A percentile compares a stretch with the other conserved stretches of the same genome.
phyloP scores from a whole-genome alignment of 768 basidiomycete species.

The Lyophyllum shimeji region DNA sequence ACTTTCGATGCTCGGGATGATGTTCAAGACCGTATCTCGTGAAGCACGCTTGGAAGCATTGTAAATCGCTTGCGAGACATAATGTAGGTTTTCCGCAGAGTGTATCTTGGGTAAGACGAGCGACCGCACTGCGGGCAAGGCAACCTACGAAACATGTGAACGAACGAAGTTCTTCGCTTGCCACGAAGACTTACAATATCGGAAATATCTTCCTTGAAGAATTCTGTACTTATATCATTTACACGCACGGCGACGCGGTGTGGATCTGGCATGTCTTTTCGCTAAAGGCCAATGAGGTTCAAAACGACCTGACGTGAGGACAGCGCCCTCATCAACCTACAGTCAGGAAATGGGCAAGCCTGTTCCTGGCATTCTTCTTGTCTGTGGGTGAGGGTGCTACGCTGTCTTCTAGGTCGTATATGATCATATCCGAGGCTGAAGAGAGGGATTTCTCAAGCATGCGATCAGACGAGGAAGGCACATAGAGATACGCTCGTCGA shows the following conservation, averaged over 20 bases:
- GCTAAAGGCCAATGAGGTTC: conserved; percentile 11
- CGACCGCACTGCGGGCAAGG: conserved; percentile 46
- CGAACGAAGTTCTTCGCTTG: not conserved
- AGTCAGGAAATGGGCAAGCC: conserved; percentile 54
- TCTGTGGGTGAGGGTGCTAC: conserved; percentile 65
- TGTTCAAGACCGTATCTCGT: conserved; percentile 39
- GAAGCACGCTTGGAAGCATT: conserved; percentile 26
- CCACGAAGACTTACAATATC: conserved; percentile 46
- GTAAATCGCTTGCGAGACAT: conserved; percentile 51
- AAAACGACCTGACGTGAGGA: not conserved
- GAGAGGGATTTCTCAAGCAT: conserved; percentile 80
- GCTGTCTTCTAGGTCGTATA: conserved; percentile 91
- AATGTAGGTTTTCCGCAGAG: conserved; percentile 61
- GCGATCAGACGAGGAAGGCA: conserved; percentile 75
- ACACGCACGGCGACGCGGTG: conserved; percentile 68
- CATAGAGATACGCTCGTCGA: conserved; percentile 69
- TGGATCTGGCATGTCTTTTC: conserved; percentile 38
- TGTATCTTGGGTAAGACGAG: conserved; percentile 88
- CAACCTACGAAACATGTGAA: conserved; percentile 23
- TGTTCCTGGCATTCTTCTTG: conserved; percentile 57
- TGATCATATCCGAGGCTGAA: conserved; percentile 67
- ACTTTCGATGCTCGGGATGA: conserved; percentile 87
- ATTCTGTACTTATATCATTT: conserved; percentile 64
- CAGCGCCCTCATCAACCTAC: conserved; percentile 33
- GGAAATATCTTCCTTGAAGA: conserved; percentile 63